Evolutionary conservation across 768 basidiomycete species (phyloP).

Genomic region (Pilatotrama ljubarskyi): DNA sequence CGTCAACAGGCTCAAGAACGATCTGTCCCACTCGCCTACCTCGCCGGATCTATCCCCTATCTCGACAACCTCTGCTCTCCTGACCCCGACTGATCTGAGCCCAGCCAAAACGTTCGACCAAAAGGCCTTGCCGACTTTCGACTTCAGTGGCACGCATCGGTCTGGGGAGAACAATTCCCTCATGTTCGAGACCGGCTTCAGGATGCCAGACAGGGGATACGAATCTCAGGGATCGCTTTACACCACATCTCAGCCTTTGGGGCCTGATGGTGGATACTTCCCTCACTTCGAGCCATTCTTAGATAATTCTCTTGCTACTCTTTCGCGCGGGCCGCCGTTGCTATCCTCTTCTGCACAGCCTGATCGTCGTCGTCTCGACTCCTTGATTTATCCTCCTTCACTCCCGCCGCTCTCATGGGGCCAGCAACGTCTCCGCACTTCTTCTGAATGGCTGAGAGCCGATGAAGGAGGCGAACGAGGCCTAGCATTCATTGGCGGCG

Average conservation of each 20-base stretch:
- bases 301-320: constrained; percentile 37
- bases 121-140: constrained; percentile 55
- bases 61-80: constrained; percentile 66
- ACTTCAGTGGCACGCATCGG: constrained; percentile 35
- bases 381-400: constrained; percentile 7
- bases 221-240: constrained; percentile 1
- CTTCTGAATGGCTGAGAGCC: constrained; percentile 29
- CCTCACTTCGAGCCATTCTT: constrained; percentile 57
- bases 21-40: constrained; percentile 43
- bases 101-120: constrained; percentile 62
- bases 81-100: constrained; percentile 75
- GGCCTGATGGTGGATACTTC: constrained; percentile 28
- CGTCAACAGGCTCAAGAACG: constrained; percentile 44
- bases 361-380: constrained; percentile 34
- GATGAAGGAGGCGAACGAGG: constrained; percentile 21
- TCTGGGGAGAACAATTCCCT: constrained; percentile 38
- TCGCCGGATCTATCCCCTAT: constrained; percentile 73
- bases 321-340: constrained; percentile 38
- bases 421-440: constrained; percentile 21
- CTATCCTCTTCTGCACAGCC: constrained; percentile 35
- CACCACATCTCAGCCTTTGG: not conserved
- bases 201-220: constrained; percentile 4
- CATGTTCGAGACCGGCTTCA: constrained; percentile 46
- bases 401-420: constrained; percentile 27
- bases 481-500: constrained; percentile 8